phyloP scores from a whole-genome alignment of 2,329 filamentous ascomycete genomes.

The Dryadomyces sulphureus region DNA sequence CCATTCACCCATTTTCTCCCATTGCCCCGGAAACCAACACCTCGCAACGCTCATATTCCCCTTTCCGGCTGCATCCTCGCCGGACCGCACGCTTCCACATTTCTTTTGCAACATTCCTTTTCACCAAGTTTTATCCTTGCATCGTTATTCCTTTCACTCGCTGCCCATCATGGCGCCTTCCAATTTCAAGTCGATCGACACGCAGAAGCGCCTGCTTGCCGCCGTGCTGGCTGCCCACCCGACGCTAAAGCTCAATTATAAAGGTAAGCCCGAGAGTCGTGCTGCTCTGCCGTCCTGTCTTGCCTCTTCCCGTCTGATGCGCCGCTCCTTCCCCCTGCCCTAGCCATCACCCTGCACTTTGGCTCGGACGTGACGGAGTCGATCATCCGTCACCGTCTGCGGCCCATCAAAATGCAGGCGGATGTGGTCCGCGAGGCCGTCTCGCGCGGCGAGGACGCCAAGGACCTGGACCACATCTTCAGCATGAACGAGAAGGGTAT shows the following conservation, averaged over 20 bases:
- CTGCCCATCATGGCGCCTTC: constrained; percentile 24
- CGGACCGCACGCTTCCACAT: not conserved
- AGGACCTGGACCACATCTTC: constrained; percentile 26
- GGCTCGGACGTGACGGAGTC: constrained; percentile 33
- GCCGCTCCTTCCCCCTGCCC: not conserved
- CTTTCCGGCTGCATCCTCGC: not conserved
- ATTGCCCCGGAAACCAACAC: constrained; percentile 2
- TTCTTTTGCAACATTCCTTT: not conserved
- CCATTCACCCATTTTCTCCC: not conserved
- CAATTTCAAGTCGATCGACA: constrained; percentile 46
- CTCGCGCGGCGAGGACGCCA: constrained; percentile 24
- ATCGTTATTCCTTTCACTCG: not conserved
- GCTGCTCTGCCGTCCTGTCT: not conserved
- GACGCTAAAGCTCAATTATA: constrained; percentile 41
- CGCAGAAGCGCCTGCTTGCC: constrained; percentile 43
- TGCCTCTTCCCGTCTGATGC: not conserved
- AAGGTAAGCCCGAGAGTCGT: constrained; percentile 29
- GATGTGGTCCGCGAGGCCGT: constrained; percentile 23
- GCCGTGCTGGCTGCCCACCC: constrained; percentile 45
- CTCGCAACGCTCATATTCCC: not conserved
- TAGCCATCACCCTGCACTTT: constrained; percentile 31
- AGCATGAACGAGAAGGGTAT: constrained; percentile 26
- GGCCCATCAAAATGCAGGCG: constrained; percentile 28
- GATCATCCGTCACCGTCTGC: constrained; percentile 36
- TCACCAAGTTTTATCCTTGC: not conserved